These are phyloP conservation scores for bread wheat (Triticum aestivum) DNA, from an alignment of 176 grass and related monocot species.

Conservation along the genomic window DNA sequence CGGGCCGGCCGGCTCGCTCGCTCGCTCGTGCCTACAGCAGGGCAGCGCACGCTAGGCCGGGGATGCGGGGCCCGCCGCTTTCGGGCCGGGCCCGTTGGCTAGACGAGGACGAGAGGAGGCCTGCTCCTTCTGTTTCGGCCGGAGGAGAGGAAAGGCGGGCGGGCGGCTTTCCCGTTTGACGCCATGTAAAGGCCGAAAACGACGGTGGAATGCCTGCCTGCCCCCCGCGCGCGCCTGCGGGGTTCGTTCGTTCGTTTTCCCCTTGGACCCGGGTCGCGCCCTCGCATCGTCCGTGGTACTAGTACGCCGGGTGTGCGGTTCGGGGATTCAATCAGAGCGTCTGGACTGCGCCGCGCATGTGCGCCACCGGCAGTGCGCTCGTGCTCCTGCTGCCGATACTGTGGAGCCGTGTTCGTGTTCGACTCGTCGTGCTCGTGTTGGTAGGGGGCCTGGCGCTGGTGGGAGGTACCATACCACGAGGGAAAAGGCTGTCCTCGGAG, in stretches of 20 bases:
- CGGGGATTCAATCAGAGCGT: neutral
- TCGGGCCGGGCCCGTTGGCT: neutral
- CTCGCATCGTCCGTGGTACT: neutral
- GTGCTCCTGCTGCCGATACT: neutral
- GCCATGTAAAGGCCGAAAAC: slow-evolving; percentile 27
- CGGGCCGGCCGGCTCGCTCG: too few relatives aligned
- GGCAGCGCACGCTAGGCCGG: too few relatives aligned
- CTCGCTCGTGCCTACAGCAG: too few relatives aligned
- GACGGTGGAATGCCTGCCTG: neutral
- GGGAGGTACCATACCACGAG: too few relatives aligned
- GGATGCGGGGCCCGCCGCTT: neutral
- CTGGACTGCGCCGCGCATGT: neutral
- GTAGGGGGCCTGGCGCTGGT: too few relatives aligned
- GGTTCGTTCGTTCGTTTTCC: neutral
- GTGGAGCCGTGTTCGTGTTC: too few relatives aligned
- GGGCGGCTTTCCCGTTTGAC: neutral
- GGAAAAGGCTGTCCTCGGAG: too few relatives aligned
- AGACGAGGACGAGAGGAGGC: neutral
- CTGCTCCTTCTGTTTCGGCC: neutral
- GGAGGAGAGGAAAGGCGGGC: neutral
- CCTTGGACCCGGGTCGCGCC: neutral
- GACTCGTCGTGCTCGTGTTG: too few relatives aligned
- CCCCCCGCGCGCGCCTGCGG: neutral
- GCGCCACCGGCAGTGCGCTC: neutral
- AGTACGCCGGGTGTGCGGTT: neutral